Conservation (phyloP, 345 rosid genomes). For the Rhodamnia rubescens region DNA sequence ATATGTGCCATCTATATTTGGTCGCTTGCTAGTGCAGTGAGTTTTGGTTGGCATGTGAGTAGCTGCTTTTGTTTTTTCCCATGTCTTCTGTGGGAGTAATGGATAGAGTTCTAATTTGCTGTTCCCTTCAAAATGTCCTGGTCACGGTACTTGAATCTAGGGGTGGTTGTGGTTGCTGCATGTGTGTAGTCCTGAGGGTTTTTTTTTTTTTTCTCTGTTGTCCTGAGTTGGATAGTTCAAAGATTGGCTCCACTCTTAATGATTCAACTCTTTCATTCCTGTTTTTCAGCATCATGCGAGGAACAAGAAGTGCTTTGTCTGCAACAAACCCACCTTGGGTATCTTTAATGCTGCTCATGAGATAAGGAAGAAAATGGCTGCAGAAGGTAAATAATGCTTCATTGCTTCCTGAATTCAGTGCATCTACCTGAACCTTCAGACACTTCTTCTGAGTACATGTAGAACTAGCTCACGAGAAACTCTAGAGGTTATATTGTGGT, state of each 20-base stretch:
- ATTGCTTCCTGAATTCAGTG: neutral
- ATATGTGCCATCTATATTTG: neutral
- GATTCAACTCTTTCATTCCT: neutral
- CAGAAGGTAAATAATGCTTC: constrained; percentile 16
- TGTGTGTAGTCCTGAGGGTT: neutral
- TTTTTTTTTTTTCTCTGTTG: no score
- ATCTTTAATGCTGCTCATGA: constrained; percentile 76
- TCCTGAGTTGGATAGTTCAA: neutral
- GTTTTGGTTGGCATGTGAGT: neutral
- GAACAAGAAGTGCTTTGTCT: constrained; percentile 87
- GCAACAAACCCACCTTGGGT: constrained; percentile 80
- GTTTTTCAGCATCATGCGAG: constrained; percentile 63
- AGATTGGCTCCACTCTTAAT: neutral
- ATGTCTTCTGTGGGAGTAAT: neutral
- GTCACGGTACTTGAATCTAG: neutral
- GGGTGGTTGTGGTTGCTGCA: neutral
- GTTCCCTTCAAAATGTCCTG: neutral
- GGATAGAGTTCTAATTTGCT: neutral
- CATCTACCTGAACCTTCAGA: neutral
- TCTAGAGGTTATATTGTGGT: neutral
- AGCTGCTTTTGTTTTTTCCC: neutral
- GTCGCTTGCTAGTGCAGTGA: neutral
- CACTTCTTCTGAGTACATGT: neutral
- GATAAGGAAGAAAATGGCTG: constrained; percentile 47
- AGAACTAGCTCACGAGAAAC: neutral